Base-by-base conservation (phyloP, 331 rosid genomes). In the Stylosanthes scabra region DNA sequence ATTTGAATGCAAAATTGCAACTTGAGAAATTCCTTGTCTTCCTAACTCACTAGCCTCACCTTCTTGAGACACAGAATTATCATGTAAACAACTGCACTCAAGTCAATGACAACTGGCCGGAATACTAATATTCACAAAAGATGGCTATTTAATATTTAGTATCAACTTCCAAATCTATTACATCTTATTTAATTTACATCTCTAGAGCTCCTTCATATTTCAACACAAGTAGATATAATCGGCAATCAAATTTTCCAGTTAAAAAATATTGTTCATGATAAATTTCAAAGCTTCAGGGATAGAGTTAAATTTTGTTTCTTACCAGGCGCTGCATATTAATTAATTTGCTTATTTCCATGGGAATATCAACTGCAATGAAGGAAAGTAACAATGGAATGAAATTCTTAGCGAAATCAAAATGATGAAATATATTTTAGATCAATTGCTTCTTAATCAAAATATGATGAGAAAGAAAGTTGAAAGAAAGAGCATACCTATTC, bases 241-340 rank as follows among this genome's bases (percentile, higher is more conserved):
- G 67, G 58, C 37, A 52, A 37, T 7, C 42, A 49, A 29, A 7
- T 8, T 34, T 11, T 51, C 64, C 44, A 71, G 28, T 16, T 45
- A 37, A 46, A 54, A 52, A 69, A 2, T 9, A 50, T 11, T 58
- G 55, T 62, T 45, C 50, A 80, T 47, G 2, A 41, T 54, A 75
- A 68, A 52, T 56, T 28, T 45, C 42, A 29, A 72, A 49, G 57
- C 41, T 63, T 62, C 40, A 78, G 1, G 68, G 60, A 82, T 54
- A 66, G 68, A 68, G 71, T 63, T 45, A 59, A 57, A 51, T 25
- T 15, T 59, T 47, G 55, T 66, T 47, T 68, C 91, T 80, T 88
- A 95, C 98, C 96, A 95, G 62, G 68, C 89, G 84, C 76, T 95
- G 98, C 91, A 90, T 72, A 84, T 92, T 92, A 59, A 77, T 76